Evolutionary conservation across 148 eudicot species (phyloP).

Genomic region (Fagopyrum homotropicum): DNA sequence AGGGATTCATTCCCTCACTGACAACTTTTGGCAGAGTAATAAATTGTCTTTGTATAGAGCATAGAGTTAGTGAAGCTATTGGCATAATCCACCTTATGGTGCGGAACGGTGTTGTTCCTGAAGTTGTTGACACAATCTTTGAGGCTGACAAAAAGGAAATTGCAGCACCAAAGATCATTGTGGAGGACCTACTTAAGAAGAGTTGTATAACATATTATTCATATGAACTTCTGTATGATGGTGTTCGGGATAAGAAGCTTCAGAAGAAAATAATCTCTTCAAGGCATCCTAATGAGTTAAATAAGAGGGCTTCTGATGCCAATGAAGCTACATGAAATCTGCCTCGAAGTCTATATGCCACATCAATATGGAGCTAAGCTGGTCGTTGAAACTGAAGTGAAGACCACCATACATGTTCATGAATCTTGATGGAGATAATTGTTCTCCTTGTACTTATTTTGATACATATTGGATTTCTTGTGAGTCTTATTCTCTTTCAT

Average conservation of each 20-base stretch:
- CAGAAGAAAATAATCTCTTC: conserved; percentile 21
- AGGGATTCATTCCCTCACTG: conserved; percentile 63
- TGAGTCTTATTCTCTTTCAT: background rate
- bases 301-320: background rate
- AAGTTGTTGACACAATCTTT: conserved; percentile 59
- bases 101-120: conserved; percentile 73
- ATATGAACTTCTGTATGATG: conserved; percentile 82
- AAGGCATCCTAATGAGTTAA: background rate
- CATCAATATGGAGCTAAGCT: background rate
- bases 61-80: conserved; percentile 67
- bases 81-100: conserved; percentile 69
- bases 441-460: background rate
- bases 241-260: conserved; percentile 71
- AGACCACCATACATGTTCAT: background rate
- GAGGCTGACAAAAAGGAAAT: conserved; percentile 72
- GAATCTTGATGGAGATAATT: background rate
- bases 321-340: background rate
- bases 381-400: background rate
- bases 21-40: conserved; percentile 78
- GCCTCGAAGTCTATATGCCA: background rate
- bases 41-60: conserved; percentile 72
- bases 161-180: conserved; percentile 90
- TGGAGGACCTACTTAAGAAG: conserved; percentile 82
- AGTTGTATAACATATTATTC: conserved; percentile 74
- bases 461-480: background rate